Evolutionary conservation across 805 yeast species (phyloP).

Genomic region (Pichia ethanolica): DNA sequence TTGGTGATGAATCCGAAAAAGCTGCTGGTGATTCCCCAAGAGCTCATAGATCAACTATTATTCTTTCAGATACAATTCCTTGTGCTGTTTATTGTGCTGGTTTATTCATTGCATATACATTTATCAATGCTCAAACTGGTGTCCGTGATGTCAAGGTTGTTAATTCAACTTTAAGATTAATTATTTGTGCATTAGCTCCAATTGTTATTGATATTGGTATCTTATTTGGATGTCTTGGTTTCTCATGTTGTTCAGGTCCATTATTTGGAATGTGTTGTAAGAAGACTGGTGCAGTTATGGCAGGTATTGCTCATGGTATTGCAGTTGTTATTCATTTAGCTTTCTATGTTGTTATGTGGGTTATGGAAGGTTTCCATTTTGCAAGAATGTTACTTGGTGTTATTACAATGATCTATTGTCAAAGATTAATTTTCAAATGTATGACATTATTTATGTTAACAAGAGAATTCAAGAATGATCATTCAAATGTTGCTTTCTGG

Average conservation of each 20-base stretch:
- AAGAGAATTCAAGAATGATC: slow-evolving; percentile 94
- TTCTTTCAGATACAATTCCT: slow-evolving; percentile 67
- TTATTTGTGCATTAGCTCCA: slow-evolving; percentile 84
- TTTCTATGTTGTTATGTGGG: slow-evolving; percentile 96
- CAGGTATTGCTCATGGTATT: slow-evolving; percentile 92
- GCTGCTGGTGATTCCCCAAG: slow-evolving; percentile 77
- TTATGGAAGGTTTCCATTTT: slow-evolving; percentile 86
- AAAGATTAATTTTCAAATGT: slow-evolving; percentile 79
- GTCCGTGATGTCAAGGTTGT: slow-evolving; percentile 48
- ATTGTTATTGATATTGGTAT: slow-evolving; percentile 86
- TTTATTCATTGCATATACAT: slow-evolving; percentile 72
- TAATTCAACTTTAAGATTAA: slow-evolving; percentile 63
- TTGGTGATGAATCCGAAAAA: slow-evolving; percentile 74
- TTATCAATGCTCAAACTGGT: slow-evolving; percentile 82
- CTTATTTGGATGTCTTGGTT: slow-evolving; percentile 62
- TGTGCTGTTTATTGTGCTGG: slow-evolving; percentile 69
- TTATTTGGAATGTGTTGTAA: slow-evolving; percentile 90
- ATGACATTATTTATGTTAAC: slow-evolving; percentile 74
- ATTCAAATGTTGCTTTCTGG: slow-evolving; percentile 98
- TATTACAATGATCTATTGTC: slow-evolving; percentile 74
- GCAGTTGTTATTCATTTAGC: slow-evolving; percentile 83
- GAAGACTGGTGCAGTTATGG: slow-evolving; percentile 92
- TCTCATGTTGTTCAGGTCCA: slow-evolving; percentile 98
- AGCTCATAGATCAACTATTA: slow-evolving; percentile 71
- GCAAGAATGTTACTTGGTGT: slow-evolving; percentile 82